Conservation (phyloP, 192 early-diverging fungal genomes). For the Coemansia brasiliensis region DNA sequence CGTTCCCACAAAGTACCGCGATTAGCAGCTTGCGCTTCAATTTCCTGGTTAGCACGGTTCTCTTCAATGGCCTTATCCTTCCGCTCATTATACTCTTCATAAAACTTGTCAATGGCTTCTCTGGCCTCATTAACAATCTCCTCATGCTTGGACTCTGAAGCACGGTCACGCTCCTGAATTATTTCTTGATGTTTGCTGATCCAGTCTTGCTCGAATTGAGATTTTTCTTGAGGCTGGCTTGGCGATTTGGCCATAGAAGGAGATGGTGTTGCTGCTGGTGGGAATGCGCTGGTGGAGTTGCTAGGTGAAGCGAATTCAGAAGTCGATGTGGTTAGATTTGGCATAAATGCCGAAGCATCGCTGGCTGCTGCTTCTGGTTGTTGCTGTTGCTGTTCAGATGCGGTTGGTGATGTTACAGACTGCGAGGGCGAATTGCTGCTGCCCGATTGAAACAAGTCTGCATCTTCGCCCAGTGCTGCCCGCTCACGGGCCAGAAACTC, state of each 20-base stretch:
- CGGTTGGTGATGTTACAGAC: not conserved
- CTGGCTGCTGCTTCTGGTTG: not conserved
- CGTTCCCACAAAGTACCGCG: slow-evolving; percentile 75
- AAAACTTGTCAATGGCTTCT: slow-evolving; percentile 72
- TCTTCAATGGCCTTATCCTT: slow-evolving; percentile 64
- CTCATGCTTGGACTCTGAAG: slow-evolving; percentile 55
- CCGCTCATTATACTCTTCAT: slow-evolving; percentile 79
- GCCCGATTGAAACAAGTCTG: slow-evolving; percentile 58
- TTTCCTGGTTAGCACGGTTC: slow-evolving; percentile 58
- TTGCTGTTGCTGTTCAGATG: not conserved
- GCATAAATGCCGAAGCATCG: no score
- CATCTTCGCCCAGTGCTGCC: slow-evolving; percentile 69
- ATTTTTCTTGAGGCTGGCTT: not conserved
- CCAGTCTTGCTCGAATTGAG: slow-evolving; percentile 62
- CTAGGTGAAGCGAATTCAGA: not conserved
- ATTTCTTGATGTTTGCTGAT: slow-evolving; percentile 60
- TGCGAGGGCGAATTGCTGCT: not conserved
- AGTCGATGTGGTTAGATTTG: not conserved
- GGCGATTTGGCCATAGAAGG: not conserved
- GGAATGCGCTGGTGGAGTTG: not conserved
- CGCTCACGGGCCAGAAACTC: slow-evolving; percentile 79
- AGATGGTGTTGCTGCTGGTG: not conserved
- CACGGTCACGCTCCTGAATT: slow-evolving; percentile 63
- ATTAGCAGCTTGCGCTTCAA: slow-evolving; percentile 55
- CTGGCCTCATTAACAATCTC: slow-evolving; percentile 63